A percentile compares a stretch with the other conserved stretches of the same genome.
These are phyloP conservation scores for Cladophialophora carrionii DNA, from an alignment of 2,329 filamentous ascomycete species.

Conservation along the genomic window DNA sequence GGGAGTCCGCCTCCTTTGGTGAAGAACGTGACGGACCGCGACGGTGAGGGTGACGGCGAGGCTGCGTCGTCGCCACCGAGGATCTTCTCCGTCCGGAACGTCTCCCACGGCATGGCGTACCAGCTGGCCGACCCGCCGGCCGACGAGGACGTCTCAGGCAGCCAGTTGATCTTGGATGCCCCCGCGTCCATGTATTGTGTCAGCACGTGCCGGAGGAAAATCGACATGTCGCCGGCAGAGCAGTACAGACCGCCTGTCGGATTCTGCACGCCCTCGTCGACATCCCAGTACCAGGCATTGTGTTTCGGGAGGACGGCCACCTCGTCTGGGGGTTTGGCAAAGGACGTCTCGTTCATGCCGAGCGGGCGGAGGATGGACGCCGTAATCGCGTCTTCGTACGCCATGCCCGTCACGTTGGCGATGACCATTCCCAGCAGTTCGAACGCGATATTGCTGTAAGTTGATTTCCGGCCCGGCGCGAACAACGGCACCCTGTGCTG, in stretches of 20 bases:
- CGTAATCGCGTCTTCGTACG: slow-evolving; percentile 39
- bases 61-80: too few species aligned
- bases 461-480: slow-evolving; percentile 38
- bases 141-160: slow-evolving; percentile 44
- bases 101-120: slow-evolving; percentile 56
- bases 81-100: slow-evolving; percentile 48
- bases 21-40: slow-evolving; percentile 50
- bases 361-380: slow-evolving; percentile 34
- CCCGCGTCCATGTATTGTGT: slow-evolving; percentile 47
- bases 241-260: slow-evolving; percentile 53
- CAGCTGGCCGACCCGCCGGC: slow-evolving; percentile 46
- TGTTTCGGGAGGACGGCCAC: slow-evolving; percentile 37
- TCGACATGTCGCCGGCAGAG: slow-evolving; percentile 48
- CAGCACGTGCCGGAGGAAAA: slow-evolving; percentile 50
- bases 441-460: slow-evolving; percentile 42
- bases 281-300: slow-evolving; percentile 45
- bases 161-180: slow-evolving; percentile 47
- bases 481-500: slow-evolving; percentile 32
- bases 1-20: slow-evolving; percentile 52
- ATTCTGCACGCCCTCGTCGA: slow-evolving; percentile 48
- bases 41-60: too few species aligned
- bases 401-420: slow-evolving; percentile 38
- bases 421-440: slow-evolving; percentile 40
- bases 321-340: slow-evolving; percentile 31
- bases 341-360: slow-evolving; percentile 30